Conservation (phyloP, 768 basidiomycete genomes). For the Neoboletus brunneissimus region DNA sequence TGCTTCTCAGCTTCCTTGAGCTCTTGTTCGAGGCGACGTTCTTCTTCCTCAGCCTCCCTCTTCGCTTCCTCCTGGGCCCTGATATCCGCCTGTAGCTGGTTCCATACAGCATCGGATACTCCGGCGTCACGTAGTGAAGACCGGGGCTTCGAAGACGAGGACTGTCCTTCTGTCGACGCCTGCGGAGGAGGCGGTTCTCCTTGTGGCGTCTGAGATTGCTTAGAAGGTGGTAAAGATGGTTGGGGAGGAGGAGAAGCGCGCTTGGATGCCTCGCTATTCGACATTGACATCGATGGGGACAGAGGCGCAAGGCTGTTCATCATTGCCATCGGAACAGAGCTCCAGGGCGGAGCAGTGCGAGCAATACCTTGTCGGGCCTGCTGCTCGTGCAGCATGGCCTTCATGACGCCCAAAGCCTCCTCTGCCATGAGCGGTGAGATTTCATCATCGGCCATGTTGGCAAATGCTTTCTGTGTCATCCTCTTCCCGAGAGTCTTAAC, state of each 20-base stretch:
- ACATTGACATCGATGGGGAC: not conserved
- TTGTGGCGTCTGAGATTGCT: not conserved
- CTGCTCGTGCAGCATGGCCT: not conserved
- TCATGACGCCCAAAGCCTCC: not conserved
- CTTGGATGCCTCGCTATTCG: not conserved
- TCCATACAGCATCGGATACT: not conserved
- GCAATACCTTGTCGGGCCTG: not conserved
- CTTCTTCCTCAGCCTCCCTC: not conserved
- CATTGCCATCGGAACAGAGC: not conserved
- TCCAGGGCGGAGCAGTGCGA: not conserved
- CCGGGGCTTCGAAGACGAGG: not conserved
- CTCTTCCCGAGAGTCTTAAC: not conserved
- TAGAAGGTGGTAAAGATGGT: not conserved
- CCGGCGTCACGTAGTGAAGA: not conserved
- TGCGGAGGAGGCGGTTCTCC: not conserved
- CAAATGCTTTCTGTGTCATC: not conserved
- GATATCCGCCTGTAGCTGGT: not conserved
- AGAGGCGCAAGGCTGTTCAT: not conserved
- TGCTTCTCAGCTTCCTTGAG: not conserved
- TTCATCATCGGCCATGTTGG: not conserved
- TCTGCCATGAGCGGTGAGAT: not conserved
- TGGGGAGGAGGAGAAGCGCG: not conserved
- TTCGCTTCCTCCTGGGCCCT: not conserved
- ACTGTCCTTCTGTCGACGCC: not conserved
- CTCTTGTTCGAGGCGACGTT: not conserved